Conservation (phyloP, 2,329 filamentous ascomycete species). For the Aspergillus sp. region DNA sequence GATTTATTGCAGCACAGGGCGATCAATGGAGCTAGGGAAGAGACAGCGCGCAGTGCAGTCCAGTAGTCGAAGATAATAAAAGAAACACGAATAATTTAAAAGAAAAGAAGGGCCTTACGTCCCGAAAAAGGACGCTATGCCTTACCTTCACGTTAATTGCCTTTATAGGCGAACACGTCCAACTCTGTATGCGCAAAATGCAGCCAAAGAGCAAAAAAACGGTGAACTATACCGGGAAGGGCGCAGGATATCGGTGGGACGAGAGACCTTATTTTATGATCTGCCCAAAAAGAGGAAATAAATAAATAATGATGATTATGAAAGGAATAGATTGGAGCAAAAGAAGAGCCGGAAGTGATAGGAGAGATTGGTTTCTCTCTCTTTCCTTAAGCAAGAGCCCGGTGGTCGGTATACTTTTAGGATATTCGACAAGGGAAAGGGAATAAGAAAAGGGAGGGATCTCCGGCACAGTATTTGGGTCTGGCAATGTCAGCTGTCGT, state of each 20-base stretch:
- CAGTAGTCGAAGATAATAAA: constrained; percentile 9
- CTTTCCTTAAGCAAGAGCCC: neutral
- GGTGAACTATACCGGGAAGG: constrained; percentile 23
- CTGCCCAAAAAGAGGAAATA: constrained; percentile 2
- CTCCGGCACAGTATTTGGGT: neutral
- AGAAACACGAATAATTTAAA: constrained; percentile 5
- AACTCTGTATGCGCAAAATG: constrained; percentile 5
- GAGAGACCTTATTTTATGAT: constrained; percentile 4
- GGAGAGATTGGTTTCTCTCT: neutral
- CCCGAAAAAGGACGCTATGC: constrained; percentile 5
- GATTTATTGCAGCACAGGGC: constrained; percentile 33
- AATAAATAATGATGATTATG: neutral
- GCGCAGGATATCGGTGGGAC: constrained; percentile 14
- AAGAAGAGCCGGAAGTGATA: neutral
- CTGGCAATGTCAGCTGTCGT: neutral
- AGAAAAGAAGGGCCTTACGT: constrained; percentile 1
- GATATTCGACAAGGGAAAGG: neutral
- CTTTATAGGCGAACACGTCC: constrained; percentile 7
- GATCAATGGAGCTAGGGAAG: constrained; percentile 29
- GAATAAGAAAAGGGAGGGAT: neutral
- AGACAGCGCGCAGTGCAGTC: constrained; percentile 12
- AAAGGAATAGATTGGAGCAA: neutral
- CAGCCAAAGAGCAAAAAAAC: constrained; percentile 10
- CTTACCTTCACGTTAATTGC: constrained; percentile 12
- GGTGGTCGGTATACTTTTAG: neutral